Evolutionary conservation across 1,284 basidiomycete species (phyloP).

Genomic region (Cryptococcus deneoformans): DNA sequence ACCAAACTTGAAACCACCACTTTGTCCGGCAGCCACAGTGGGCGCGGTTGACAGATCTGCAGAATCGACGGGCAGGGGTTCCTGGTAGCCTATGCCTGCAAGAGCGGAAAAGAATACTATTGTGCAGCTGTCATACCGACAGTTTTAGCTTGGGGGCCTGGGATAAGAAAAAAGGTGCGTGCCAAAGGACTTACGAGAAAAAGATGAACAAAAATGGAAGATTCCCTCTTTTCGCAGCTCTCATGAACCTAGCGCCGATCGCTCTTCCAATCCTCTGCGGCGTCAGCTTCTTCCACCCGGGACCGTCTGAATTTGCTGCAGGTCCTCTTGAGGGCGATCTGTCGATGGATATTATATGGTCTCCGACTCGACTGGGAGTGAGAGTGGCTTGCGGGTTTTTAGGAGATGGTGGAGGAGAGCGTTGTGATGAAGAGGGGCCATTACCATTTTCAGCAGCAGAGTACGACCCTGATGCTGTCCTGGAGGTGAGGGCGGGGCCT

Average conservation of each 20-base stretch:
- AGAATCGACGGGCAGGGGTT: conserved; percentile 15
- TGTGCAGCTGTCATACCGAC: conserved; percentile 31
- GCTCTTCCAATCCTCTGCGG: conserved; percentile 27
- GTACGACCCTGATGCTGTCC: background rate
- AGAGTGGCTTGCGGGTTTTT: background rate
- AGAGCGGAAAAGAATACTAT: conserved; percentile 48
- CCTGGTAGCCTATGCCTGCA: conserved; percentile 45
- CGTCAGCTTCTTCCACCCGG: conserved; percentile 5
- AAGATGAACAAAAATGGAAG: conserved; percentile 39
- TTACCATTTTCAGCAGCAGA: background rate
- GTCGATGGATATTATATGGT: background rate
- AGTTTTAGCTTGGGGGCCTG: background rate
- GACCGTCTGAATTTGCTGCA: background rate
- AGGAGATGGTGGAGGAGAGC: background rate
- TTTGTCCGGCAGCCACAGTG: background rate
- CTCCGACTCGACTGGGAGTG: background rate
- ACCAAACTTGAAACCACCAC: conserved; percentile 28
- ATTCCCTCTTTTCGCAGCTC: conserved; percentile 30
- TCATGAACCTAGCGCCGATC: conserved; percentile 22
- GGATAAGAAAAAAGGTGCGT: too few species aligned
- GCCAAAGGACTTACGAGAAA: conserved; percentile 27
- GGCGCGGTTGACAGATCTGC: background rate
- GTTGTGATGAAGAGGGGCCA: background rate
- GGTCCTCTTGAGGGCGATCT: background rate
- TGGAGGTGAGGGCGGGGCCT: background rate